Percentiles rank a stretch among this genome's conserved stretches.
Conservation (phyloP, 2,329 filamentous ascomycete species). For the Plenodomus tracheiphilus region DNA sequence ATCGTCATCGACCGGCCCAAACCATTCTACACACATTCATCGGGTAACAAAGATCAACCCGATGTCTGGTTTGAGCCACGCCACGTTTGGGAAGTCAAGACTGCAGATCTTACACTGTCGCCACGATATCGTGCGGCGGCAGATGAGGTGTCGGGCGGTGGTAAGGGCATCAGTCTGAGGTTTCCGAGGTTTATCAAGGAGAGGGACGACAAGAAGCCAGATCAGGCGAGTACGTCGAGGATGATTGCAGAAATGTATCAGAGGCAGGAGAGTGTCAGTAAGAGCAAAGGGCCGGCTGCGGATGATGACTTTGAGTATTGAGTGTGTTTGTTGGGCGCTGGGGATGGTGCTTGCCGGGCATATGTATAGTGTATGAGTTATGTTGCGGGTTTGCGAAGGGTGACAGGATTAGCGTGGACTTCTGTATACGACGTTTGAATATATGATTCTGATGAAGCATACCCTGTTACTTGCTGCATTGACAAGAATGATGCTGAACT, state of each 20-base stretch:
- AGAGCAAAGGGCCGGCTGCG: constrained; percentile 81
- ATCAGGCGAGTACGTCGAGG: constrained; percentile 79
- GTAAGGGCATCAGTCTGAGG: constrained; percentile 80
- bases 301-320: constrained; percentile 99
- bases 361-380: no score
- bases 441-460: no score
- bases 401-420: no score
- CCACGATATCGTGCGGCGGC: constrained; percentile 92
- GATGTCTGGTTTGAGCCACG: constrained; percentile 98
- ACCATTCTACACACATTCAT: constrained; percentile 88
- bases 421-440: no score
- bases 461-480: no score
- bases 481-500: no score
- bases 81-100: constrained; percentile 97
- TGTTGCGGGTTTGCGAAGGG: no score
- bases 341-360: no score
- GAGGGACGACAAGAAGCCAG: constrained; percentile 93
- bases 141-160: constrained; percentile 72
- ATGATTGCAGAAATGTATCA: constrained; percentile 97
- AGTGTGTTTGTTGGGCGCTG: neutral
- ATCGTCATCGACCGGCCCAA: constrained; percentile 88
- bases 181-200: constrained; percentile 93
- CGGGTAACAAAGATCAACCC: constrained; percentile 86
- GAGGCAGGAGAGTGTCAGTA: constrained; percentile 87
- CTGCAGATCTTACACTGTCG: constrained; percentile 89